Evolutionary conservation across 371 early-diverging fungal species (phyloP).

Genomic region (Mortierella sp.): DNA sequence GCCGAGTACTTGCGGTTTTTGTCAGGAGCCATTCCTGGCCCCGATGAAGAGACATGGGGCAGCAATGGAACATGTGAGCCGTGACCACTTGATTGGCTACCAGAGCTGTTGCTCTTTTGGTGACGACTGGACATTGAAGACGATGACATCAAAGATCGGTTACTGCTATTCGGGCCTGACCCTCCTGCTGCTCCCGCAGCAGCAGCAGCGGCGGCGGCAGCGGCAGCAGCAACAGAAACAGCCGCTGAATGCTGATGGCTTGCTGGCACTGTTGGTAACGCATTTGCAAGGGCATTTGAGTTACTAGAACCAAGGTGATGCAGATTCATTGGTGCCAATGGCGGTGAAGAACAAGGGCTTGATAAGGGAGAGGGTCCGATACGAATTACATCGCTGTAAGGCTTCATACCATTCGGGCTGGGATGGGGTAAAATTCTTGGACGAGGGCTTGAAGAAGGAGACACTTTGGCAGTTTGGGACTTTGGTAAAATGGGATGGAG

Average conservation of each 20-base stretch:
- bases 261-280: constrained; percentile 41
- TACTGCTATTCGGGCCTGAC: constrained; percentile 5
- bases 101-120: constrained; percentile 21
- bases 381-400: constrained; percentile 30
- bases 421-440: constrained; percentile 40
- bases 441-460: constrained; percentile 51
- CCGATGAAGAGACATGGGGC: background rate
- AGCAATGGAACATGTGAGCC: background rate
- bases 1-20: constrained; percentile 27
- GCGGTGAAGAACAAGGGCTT: constrained; percentile 53
- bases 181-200: constrained; percentile 10
- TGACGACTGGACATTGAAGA: constrained; percentile 16
- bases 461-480: constrained; percentile 22
- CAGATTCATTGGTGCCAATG: constrained; percentile 23
- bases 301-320: background rate
- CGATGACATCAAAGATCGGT: constrained; percentile 7
- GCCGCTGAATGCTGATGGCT: constrained; percentile 52
- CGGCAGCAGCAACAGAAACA: constrained; percentile 49
- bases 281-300: constrained; percentile 34
- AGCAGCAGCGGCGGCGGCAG: constrained; percentile 40
- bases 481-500: constrained; percentile 49
- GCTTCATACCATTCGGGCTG: constrained; percentile 33
- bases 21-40: constrained; percentile 17
- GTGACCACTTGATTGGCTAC: background rate
- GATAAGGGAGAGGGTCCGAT: constrained; percentile 47